These are phyloP conservation scores for Phytophthora meadii DNA, from an alignment of 352 stramenopile species.

Conservation along the genomic window DNA sequence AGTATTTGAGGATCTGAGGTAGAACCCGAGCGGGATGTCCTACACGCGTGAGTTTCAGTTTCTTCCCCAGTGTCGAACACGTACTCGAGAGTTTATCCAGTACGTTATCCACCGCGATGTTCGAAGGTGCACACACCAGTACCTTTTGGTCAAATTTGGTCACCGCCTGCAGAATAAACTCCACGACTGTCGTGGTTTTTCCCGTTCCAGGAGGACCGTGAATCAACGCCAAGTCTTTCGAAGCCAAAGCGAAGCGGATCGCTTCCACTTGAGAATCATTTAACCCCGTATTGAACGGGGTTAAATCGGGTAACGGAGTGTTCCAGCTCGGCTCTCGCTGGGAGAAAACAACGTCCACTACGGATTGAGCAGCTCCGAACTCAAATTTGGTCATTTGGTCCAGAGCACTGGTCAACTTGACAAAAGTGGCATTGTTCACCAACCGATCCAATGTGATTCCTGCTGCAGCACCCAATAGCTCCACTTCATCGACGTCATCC, in stretches of 20 bases:
- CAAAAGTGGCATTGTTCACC: slow-evolving; percentile 88
- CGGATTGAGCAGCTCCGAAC: slow-evolving; percentile 57
- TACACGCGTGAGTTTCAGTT: slow-evolving; percentile 73
- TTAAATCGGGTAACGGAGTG: slow-evolving; percentile 55
- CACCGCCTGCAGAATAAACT: slow-evolving; percentile 96
- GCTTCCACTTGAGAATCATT: slow-evolving; percentile 83
- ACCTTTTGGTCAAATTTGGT: slow-evolving; percentile 86
- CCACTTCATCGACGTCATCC: slow-evolving; percentile 65
- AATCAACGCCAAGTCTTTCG: slow-evolving; percentile 91
- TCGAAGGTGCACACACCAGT: slow-evolving; percentile 97
- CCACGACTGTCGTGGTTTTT: slow-evolving; percentile 98
- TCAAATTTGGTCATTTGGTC: slow-evolving; percentile 74
- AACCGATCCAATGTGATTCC: slow-evolving; percentile 77
- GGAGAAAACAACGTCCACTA: slow-evolving; percentile 80
- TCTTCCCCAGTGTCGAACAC: slow-evolving; percentile 36
- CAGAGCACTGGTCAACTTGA: slow-evolving; percentile 69
- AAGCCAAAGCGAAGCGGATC: slow-evolving; percentile 83
- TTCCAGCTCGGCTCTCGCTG: slow-evolving; percentile 56
- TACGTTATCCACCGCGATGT: slow-evolving; percentile 99
- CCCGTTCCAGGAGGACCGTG: slow-evolving; percentile 93
- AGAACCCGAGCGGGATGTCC: slow-evolving; percentile 96
- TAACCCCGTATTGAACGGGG: slow-evolving; percentile 56
- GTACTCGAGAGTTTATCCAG: slow-evolving; percentile 91
- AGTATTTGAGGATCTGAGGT: slow-evolving; percentile 91
- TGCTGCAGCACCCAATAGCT: slow-evolving; percentile 37